phyloP scores from a whole-genome alignment of 495 filamentous ascomycete species.

The Penicillium daleae region DNA sequence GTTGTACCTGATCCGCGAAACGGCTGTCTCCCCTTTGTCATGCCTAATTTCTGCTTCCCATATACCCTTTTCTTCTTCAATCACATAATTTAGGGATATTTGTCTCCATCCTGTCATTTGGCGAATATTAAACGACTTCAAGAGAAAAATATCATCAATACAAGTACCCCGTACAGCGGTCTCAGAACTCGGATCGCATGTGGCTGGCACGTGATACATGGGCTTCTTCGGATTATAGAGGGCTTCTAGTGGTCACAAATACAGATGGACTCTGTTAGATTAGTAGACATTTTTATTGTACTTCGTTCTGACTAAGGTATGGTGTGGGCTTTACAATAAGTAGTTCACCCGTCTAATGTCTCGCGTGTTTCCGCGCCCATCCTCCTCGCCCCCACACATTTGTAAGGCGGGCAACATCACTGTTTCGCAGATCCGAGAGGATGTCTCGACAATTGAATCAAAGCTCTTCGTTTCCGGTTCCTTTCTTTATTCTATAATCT shows the following conservation, averaged over 20 bases:
- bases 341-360: not conserved
- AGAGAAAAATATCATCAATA: not conserved
- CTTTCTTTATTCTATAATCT: not conserved
- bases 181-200: not conserved
- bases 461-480: not conserved
- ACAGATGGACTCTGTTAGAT: too few relatives aligned
- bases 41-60: conserved; percentile 29
- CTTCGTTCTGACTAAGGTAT: not conserved
- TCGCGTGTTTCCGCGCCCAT: not conserved
- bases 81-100: conserved; percentile 25
- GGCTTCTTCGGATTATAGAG: not conserved
- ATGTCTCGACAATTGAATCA: not conserved
- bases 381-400: not conserved
- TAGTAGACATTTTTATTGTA: too few relatives aligned
- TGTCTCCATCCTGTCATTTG: not conserved
- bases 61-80: conserved; percentile 36
- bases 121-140: not conserved
- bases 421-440: too few relatives aligned
- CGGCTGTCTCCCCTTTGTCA: conserved; percentile 18
- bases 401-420: not conserved
- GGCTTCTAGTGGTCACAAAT: not conserved
- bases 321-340: not conserved
- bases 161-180: not conserved
- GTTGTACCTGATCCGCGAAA: not conserved
- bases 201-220: not conserved